Percentiles rank a stretch among this genome's conserved stretches.
phyloP scores from a whole-genome alignment of 2,329 filamentous ascomycete genomes.

The Colletotrichum filicis region DNA sequence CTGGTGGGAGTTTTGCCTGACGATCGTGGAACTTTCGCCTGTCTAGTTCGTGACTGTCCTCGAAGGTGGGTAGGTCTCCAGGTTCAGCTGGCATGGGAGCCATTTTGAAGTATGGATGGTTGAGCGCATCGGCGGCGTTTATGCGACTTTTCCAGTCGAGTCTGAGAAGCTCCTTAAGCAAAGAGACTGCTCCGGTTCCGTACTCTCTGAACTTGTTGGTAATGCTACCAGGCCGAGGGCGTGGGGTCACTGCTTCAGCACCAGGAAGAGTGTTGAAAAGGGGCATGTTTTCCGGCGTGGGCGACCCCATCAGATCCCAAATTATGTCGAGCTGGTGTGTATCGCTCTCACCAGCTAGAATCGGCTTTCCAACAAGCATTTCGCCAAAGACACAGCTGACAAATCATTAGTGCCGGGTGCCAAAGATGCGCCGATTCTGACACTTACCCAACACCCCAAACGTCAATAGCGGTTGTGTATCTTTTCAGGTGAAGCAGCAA shows the following conservation, averaged over 20 bases:
- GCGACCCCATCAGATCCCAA: constrained; percentile 90
- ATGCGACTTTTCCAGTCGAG: constrained; percentile 90
- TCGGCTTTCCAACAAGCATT: constrained; percentile 95
- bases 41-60: constrained; percentile 97
- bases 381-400: constrained; percentile 94
- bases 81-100: constrained; percentile 82
- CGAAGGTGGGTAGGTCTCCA: constrained; percentile 88
- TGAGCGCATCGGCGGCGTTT: constrained; percentile 92
- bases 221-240: constrained; percentile 72
- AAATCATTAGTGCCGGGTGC: constrained; percentile 37
- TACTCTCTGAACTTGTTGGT: constrained; percentile 80
- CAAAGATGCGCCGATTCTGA: constrained; percentile 1
- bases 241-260: constrained; percentile 77
- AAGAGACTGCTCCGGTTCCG: constrained; percentile 77
- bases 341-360: constrained; percentile 90
- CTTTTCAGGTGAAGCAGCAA: constrained; percentile 86
- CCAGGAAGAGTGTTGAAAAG: constrained; percentile 87
- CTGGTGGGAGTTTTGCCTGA: constrained; percentile 85
- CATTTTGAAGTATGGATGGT: constrained; percentile 91
- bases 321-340: constrained; percentile 91
- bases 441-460: constrained; percentile 94
- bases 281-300: constrained; percentile 92
- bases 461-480: constrained; percentile 97
- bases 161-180: constrained; percentile 84
- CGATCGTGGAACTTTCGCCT: constrained; percentile 89